phyloP scores from a whole-genome alignment of 805 yeast species.

The Nakazawaea molendinolei region DNA sequence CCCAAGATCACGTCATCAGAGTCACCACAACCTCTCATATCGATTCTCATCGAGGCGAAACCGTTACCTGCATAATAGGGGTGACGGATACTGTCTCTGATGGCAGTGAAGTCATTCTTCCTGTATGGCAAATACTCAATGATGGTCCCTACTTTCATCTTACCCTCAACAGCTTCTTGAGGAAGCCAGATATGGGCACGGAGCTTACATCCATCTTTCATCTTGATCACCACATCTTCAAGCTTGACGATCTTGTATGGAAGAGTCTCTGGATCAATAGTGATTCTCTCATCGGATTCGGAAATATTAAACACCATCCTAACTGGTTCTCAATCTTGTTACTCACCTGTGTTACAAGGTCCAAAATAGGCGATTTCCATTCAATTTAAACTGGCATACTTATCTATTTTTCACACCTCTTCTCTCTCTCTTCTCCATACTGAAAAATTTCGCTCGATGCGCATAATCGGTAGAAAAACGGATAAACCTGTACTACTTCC shows the following conservation, averaged over 20 bases:
- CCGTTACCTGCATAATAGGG: conserved; percentile 42
- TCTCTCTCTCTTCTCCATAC: no score
- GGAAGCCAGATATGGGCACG: conserved; percentile 42
- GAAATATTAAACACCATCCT: conserved; percentile 37
- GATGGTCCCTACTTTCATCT: conserved; percentile 29
- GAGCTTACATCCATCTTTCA: conserved; percentile 31
- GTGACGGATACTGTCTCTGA: conserved; percentile 38
- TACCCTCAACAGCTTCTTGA: conserved; percentile 22
- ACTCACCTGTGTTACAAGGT: no score
- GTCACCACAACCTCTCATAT: conserved; percentile 39
- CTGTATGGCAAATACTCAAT: conserved; percentile 41
- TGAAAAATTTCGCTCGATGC: no score
- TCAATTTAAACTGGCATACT: no score
- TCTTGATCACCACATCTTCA: conserved; percentile 29
- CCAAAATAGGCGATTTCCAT: no score
- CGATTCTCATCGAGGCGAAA: conserved; percentile 36
- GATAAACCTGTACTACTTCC: background rate
- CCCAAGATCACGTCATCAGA: conserved; percentile 35
- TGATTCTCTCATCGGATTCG: conserved; percentile 23
- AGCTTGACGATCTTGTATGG: conserved; percentile 26
- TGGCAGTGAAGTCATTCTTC: conserved; percentile 36
- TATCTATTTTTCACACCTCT: no score
- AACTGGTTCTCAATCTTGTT: no score
- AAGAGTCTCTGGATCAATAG: conserved; percentile 20
- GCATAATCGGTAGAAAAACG: no score